Conservation (phyloP, 352 stramenopile genomes). For the Phytophthora multivora region DNA sequence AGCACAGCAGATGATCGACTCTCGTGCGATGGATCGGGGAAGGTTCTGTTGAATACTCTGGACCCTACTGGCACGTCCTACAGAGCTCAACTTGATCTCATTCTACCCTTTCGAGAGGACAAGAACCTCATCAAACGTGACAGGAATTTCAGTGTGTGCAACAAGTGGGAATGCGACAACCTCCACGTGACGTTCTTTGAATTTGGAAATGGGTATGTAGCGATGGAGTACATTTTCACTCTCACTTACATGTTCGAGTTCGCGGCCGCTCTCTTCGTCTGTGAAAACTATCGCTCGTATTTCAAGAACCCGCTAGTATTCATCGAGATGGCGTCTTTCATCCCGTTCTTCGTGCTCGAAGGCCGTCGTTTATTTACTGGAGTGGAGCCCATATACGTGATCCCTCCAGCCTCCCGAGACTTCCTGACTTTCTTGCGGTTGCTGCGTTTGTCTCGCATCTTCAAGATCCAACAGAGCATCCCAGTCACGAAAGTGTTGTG, state of each 20-base stretch:
- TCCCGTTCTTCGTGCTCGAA: conserved; percentile 74
- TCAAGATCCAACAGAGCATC: conserved; percentile 83
- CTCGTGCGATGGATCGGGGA: conserved; percentile 44
- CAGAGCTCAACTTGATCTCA: conserved; percentile 36
- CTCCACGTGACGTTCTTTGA: conserved; percentile 75
- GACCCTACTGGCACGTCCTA: conserved; percentile 10
- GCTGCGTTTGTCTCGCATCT: conserved; percentile 68
- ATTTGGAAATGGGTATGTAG: conserved; percentile 55
- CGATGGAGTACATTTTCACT: conserved; percentile 74
- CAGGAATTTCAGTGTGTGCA: conserved; percentile 58
- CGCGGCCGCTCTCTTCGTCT: conserved; percentile 39
- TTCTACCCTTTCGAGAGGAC: conserved; percentile 59
- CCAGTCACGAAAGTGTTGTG: conserved; percentile 77
- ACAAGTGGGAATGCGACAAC: conserved; percentile 81
- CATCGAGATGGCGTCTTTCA: conserved; percentile 70
- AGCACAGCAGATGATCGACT: conserved; percentile 36
- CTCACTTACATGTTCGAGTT: conserved; percentile 72
- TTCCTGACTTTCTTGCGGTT: conserved; percentile 64
- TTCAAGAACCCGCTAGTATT: conserved; percentile 75
- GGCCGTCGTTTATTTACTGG: conserved; percentile 36
- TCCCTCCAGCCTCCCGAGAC: conserved; percentile 64
- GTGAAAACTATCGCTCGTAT: conserved; percentile 43
- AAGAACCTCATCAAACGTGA: conserved; percentile 43
- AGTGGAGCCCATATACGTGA: conserved; percentile 63
- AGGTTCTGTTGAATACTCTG: conserved; percentile 18